These are phyloP conservation scores for Azolla pinnata DNA, from an alignment of 75 land plant genomes.

Conservation along the genomic window DNA sequence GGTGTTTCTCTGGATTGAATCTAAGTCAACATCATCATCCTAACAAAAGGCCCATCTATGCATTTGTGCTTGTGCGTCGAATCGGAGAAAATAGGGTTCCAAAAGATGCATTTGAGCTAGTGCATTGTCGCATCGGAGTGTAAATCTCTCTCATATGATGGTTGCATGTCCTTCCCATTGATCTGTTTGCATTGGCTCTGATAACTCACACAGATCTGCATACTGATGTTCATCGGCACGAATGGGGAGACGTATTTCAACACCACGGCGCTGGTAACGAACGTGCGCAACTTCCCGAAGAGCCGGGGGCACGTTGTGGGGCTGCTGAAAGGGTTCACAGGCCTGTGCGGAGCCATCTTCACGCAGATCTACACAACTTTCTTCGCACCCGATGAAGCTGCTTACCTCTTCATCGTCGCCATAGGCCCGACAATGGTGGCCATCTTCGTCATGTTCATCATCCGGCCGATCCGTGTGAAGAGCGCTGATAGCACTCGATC, in stretches of 20 bases:
- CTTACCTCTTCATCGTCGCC: conserved; percentile 41
- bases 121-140: too few species aligned
- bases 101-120: too few species aligned
- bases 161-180: too few species aligned
- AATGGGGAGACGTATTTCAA: conserved; percentile 52
- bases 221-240: conserved; percentile 31
- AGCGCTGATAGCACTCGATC: conserved; percentile 4
- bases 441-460: conserved; percentile 26
- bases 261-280: conserved; percentile 35
- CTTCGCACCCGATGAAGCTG: conserved; percentile 35
- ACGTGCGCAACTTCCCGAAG: conserved; percentile 37
- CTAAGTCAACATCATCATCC: too few species aligned
- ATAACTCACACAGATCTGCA: conserved; percentile 37
- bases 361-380: conserved; percentile 29
- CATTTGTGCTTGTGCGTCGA: too few species aligned
- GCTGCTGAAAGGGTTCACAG: conserved; percentile 39
- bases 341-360: conserved; percentile 43
- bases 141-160: too few species aligned
- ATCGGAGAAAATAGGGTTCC: too few species aligned
- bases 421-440: conserved; percentile 32
- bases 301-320: conserved; percentile 42
- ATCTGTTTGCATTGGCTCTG: too few species aligned
- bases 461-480: conserved; percentile 24
- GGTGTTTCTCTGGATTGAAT: too few species aligned
- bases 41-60: too few species aligned